Evolutionary conservation across 2,329 filamentous ascomycete genomes (phyloP).

Genomic region (Trichoderma guizhouense): DNA sequence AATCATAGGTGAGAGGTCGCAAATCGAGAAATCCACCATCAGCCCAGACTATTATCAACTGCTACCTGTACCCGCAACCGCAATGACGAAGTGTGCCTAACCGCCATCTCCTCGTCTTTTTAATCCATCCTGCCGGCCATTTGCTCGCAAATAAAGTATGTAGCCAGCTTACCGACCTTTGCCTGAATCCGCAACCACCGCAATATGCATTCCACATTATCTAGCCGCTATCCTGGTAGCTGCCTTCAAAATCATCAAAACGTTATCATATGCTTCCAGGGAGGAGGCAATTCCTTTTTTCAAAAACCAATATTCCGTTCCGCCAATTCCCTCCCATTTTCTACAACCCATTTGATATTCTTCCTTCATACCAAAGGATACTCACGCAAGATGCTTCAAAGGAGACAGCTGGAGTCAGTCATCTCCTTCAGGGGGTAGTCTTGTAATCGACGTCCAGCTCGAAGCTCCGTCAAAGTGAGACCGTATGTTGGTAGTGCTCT

Average conservation of each 20-base stretch:
- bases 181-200: neutral
- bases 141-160: neutral
- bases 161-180: neutral
- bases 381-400: neutral
- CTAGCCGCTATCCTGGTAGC: neutral
- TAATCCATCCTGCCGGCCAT: neutral
- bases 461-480: neutral
- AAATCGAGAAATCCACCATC: neutral
- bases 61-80: neutral
- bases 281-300: neutral
- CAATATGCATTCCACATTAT: constrained; percentile 14
- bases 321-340: neutral
- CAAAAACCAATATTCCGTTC: neutral
- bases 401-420: neutral
- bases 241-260: constrained; percentile 1
- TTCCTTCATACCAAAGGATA: neutral
- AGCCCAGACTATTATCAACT: neutral
- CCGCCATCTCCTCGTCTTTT: neutral
- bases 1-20: neutral
- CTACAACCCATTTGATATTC: neutral
- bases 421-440: no score
- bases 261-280: constrained; percentile 1
- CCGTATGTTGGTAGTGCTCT: neutral
- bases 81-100: neutral
- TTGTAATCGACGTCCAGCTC: neutral